Evolutionary conservation across 2,329 filamentous ascomycete genomes (phyloP), one percentile per base, ranked within the genome.

Genomic region (Orbilia blumenaviensis): DNA sequence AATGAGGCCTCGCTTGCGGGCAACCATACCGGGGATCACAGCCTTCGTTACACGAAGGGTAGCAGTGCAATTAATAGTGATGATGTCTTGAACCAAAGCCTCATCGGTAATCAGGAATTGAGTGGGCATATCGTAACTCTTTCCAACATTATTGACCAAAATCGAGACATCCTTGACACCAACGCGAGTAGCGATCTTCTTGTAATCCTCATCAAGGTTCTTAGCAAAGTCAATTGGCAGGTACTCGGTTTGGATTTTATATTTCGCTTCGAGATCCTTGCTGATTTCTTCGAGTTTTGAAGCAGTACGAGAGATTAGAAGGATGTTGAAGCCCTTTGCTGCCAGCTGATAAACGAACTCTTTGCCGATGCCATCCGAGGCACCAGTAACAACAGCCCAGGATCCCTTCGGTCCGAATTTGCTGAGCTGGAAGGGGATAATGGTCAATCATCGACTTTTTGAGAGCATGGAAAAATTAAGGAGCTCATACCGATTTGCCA

Each of bases 291-390:
- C 88, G 79, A 99, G 90, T 85, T 99, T 99, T 42, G 92, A 92
- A 79, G 91, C 88, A n/a, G 96, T 98, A 81, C 96, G 94, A 50
- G 95, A 98, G 77, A 99, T 90, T 80, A 99, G 92, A 78, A 99
- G 86, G 80, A 98, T 86, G 84, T 97, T 98, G 89, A 94, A 99
- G 81, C 94, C 94, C 82, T 95, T 94, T 77, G 89, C 86, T 23
- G 95, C 94, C 69, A 99, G 90, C 83, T 98, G 93, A 32, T 91
- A 87, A 38, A 94, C 93, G 82, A 93, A 99, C 85, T 99, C 95
- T 84, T 97, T 98, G 82, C 95, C 95, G 78, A 99, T 90, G 78
- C 95, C 96, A 83, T 99, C 95, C 9, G 94, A 97, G 61, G 94
- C 95, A 78, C 95, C 95, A 25, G 95, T 99, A 42, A 99, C 88